Evolutionary conservation across 805 yeast genomes (phyloP).

Genomic region (Ascoidea tarda): DNA sequence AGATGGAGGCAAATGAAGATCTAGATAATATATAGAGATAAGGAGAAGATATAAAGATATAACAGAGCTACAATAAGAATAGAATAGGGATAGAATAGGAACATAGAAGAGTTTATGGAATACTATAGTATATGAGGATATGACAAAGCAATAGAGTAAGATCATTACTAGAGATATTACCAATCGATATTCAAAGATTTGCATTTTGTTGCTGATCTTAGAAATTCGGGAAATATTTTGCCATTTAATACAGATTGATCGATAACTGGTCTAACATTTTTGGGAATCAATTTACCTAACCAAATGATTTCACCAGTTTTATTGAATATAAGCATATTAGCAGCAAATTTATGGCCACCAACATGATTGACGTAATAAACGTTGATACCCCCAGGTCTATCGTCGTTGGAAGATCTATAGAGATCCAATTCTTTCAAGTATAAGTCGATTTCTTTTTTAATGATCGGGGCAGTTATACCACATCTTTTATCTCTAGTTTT

Average conservation of each 20-base stretch:
- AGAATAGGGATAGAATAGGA: too few relatives aligned
- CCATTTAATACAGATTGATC: constrained; percentile 65
- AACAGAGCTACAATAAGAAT: too few relatives aligned
- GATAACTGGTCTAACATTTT: constrained; percentile 56
- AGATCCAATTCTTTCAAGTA: constrained; percentile 59
- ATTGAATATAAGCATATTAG: constrained; percentile 70
- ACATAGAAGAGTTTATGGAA: too few relatives aligned
- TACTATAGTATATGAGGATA: too few relatives aligned
- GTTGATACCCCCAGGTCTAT: constrained; percentile 57
- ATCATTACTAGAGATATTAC: too few relatives aligned
- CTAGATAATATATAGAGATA: too few relatives aligned
- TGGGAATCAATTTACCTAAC: constrained; percentile 79
- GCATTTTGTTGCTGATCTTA: constrained; percentile 40
- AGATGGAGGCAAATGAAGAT: too few relatives aligned
- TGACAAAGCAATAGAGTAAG: too few relatives aligned
- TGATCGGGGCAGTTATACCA: constrained; percentile 85
- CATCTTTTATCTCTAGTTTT: constrained; percentile 84
- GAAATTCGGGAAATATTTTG: constrained; percentile 54
- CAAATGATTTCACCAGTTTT: constrained; percentile 68
- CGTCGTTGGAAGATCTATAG: constrained; percentile 66
- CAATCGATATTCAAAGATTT: too few relatives aligned
- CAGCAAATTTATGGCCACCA: constrained; percentile 94
- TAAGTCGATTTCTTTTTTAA: constrained; percentile 66
- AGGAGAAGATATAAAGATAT: too few relatives aligned
- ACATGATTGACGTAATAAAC: constrained; percentile 72